Conservation (phyloP, 2,329 filamentous ascomycete species). For the Dothistroma pini region DNA sequence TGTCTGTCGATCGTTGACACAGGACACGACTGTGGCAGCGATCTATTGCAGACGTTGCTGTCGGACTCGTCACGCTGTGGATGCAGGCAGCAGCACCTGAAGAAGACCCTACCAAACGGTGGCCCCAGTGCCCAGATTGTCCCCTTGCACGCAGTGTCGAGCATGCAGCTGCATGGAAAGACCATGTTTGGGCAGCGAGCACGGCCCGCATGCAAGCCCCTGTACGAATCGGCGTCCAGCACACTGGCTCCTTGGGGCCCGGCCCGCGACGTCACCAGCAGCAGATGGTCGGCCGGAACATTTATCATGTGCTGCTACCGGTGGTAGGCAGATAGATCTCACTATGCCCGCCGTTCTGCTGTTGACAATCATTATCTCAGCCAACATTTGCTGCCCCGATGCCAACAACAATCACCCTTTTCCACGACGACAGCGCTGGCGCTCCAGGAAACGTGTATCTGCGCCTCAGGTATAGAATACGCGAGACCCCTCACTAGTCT, state of each 20-base stretch:
- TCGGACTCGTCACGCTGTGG: neutral
- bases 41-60: neutral
- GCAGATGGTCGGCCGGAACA: neutral
- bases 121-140: neutral
- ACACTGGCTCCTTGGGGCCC: constrained; percentile 2
- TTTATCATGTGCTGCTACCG: neutral
- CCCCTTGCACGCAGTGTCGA: neutral
- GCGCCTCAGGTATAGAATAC: constrained; percentile 1
- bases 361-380: neutral
- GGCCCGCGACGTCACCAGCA: constrained; percentile 1
- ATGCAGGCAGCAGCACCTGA: neutral
- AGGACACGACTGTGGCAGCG: neutral
- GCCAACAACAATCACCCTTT: neutral
- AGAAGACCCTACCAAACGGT: neutral
- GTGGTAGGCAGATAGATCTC: constrained; percentile 1
- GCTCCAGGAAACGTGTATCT: neutral
- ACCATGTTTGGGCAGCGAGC: neutral
- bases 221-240: constrained; percentile 2
- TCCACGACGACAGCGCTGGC: neutral
- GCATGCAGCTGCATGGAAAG: constrained; percentile 4
- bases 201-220: neutral
- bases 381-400: neutral
- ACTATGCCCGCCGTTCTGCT: constrained; percentile 1
- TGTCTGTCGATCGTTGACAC: neutral
- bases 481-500: constrained; percentile 5